Percentiles rank a stretch among this genome's conserved stretches.
Evolutionary conservation across 2,329 filamentous ascomycete species (phyloP).

Genomic region (Pleochaeta shiraiana): DNA sequence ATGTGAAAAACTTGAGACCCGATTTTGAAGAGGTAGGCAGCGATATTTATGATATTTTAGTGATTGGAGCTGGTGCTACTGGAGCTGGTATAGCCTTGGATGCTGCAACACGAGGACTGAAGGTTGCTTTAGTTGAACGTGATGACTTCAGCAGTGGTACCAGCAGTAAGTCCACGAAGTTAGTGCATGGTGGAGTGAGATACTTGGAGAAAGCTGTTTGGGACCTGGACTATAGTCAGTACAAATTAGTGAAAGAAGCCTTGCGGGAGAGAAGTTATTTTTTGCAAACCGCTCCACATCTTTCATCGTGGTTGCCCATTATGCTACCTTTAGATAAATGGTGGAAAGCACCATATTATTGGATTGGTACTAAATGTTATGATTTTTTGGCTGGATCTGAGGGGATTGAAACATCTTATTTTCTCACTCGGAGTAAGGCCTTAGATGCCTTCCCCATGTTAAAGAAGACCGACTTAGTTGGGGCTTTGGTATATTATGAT

Average conservation of each 20-base stretch:
- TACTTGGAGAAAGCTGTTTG: constrained; percentile 58
- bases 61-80: constrained; percentile 51
- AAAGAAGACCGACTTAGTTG: constrained; percentile 55
- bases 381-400: constrained; percentile 70
- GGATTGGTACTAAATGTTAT: constrained; percentile 61
- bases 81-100: constrained; percentile 51
- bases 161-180: constrained; percentile 54
- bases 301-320: constrained; percentile 52
- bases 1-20: constrained; percentile 20
- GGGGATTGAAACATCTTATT: constrained; percentile 77
- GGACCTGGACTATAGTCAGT: constrained; percentile 54
- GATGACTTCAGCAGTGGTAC: constrained; percentile 56
- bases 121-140: constrained; percentile 48
- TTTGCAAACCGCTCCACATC: constrained; percentile 50
- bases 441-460: constrained; percentile 78
- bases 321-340: constrained; percentile 55
- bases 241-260: constrained; percentile 48
- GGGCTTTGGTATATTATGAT: constrained; percentile 78
- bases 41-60: constrained; percentile 40
- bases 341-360: constrained; percentile 62
- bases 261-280: constrained; percentile 57
- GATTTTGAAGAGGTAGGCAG: too few species aligned
- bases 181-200: constrained; percentile 55
- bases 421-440: constrained; percentile 67
- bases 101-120: constrained; percentile 47